A percentile compares a stretch with the other conserved stretches of the same genome.
Conservation (phyloP, 768 basidiomycete species). For the Tubosaeta brunneosetosa region DNA sequence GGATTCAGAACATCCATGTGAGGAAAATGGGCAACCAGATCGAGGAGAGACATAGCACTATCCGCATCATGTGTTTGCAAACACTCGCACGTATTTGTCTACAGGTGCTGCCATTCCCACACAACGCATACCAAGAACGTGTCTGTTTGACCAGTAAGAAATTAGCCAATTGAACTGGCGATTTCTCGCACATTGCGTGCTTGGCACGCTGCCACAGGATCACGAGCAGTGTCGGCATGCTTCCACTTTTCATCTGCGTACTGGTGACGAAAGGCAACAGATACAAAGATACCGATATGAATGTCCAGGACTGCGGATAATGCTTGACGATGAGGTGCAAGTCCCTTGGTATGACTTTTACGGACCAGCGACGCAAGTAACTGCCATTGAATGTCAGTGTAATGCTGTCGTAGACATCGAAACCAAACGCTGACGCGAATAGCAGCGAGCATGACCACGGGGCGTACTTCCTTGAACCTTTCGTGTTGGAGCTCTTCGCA, state of each 20-base stretch:
- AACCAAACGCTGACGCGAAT: constrained; percentile 49
- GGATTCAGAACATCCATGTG: constrained; percentile 62
- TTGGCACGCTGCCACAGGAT: constrained; percentile 35
- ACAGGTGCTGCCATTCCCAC: constrained; percentile 57
- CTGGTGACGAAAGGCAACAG: constrained; percentile 41
- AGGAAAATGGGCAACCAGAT: constrained; percentile 52
- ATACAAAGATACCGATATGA: constrained; percentile 44
- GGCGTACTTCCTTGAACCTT: constrained; percentile 56
- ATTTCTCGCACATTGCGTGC: constrained; percentile 33
- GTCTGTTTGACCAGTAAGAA: constrained; percentile 28
- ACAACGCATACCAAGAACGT: constrained; percentile 37
- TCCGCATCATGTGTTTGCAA: constrained; percentile 55
- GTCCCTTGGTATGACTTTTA: constrained; percentile 29
- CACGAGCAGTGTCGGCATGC: constrained; percentile 38
- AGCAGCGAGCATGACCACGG: constrained; percentile 56
- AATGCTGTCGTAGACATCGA: not conserved
- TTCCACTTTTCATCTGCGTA: constrained; percentile 41
- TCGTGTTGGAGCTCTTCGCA: constrained; percentile 84
- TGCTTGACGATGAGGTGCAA: constrained; percentile 24
- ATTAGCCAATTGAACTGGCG: constrained; percentile 25
- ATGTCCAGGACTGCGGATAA: constrained; percentile 43
- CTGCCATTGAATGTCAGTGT: constrained; percentile 19
- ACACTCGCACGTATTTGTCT: constrained; percentile 61
- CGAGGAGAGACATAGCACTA: constrained; percentile 55
- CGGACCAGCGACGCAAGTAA: constrained; percentile 32